Evolutionary conservation across 2,329 filamentous ascomycete genomes (phyloP).

Genomic region (Myrmaecium sp.): DNA sequence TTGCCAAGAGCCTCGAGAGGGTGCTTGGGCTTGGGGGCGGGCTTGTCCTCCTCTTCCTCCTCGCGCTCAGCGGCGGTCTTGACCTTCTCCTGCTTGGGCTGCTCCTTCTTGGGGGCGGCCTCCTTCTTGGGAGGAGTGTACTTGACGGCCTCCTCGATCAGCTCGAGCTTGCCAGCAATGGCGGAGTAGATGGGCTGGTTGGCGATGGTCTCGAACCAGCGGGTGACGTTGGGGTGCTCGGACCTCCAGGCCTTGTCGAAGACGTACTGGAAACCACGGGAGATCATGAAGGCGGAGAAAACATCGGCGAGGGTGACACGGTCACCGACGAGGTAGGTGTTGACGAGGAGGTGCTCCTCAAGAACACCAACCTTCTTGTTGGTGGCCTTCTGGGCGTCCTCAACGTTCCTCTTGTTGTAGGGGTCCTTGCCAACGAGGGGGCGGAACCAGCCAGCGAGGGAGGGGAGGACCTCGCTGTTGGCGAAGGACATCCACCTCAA

Average conservation of each 20-base stretch:
- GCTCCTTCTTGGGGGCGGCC: conserved; percentile 46
- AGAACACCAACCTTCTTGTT: conserved; percentile 53
- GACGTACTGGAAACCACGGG: conserved; percentile 83
- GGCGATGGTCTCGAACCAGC: conserved; percentile 89
- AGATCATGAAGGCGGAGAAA: conserved; percentile 62
- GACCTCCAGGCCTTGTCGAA: conserved; percentile 81
- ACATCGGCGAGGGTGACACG: conserved; percentile 92
- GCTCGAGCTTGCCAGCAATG: conserved; percentile 56
- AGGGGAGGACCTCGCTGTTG: conserved; percentile 69
- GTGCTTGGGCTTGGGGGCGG: conserved; percentile 87
- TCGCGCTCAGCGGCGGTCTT: conserved; percentile 40
- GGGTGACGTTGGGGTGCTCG: conserved; percentile 67
- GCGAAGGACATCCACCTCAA: conserved; percentile 96
- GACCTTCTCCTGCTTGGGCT: conserved; percentile 42
- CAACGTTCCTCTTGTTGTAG: conserved; percentile 97
- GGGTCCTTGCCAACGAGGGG: conserved; percentile 65
- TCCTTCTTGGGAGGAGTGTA: conserved; percentile 59
- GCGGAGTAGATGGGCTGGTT: conserved; percentile 84
- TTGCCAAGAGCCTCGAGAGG: conserved; percentile 72
- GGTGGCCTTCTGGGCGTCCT: conserved; percentile 56
- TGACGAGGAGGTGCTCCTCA: conserved; percentile 75
- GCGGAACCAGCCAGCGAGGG: conserved; percentile 65
- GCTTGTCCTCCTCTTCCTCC: conserved; percentile 41
- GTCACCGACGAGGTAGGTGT: conserved; percentile 97
- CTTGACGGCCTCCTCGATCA: conserved; percentile 68